Percentiles rank a stretch among this genome's conserved stretches.
Conservation (phyloP, 2,329 filamentous ascomycete species). For the Colletotrichum sansevieriae region DNA sequence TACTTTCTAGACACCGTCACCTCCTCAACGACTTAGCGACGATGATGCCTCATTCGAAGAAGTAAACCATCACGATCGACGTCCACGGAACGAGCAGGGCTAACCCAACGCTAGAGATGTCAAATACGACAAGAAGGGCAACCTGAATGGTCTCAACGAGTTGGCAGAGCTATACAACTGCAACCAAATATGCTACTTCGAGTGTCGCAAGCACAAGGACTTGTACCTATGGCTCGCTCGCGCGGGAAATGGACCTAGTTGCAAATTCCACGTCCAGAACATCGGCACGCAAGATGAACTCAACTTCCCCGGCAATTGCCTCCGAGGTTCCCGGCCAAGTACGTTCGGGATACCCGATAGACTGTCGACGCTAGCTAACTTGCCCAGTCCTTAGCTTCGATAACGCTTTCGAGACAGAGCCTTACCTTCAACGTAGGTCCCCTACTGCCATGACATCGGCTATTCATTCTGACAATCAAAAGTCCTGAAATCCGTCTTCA, state of each 20-base stretch:
- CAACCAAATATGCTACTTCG: conserved; percentile 74
- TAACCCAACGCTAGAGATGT: conserved; percentile 62
- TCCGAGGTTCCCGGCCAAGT: conserved; percentile 52
- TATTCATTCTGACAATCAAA: neutral
- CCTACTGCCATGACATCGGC: neutral
- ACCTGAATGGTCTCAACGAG: conserved; percentile 85
- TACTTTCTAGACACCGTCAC: conserved; percentile 81
- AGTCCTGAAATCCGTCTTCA: conserved; percentile 89
- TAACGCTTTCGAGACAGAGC: conserved; percentile 83
- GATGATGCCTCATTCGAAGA: conserved; percentile 92
- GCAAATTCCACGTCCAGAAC: conserved; percentile 83
- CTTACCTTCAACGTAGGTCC: conserved; percentile 70
- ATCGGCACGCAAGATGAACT: conserved; percentile 97
- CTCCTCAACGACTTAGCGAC: conserved; percentile 89
- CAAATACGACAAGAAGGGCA: conserved; percentile 96
- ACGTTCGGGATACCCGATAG: too few relatives aligned
- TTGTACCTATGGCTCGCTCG: conserved; percentile 89
- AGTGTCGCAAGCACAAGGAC: conserved; percentile 94
- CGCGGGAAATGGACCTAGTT: conserved; percentile 62
- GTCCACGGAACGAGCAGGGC: neutral
- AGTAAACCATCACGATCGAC: conserved; percentile 50
- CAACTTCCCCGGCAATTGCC: conserved; percentile 95
- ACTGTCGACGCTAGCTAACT: too few relatives aligned
- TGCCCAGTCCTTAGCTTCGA: conserved; percentile 71
- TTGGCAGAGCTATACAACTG: conserved; percentile 71